Base-by-base conservation (phyloP, 129 eudicot species). In the Rutidosis leptorrhynchoides region DNA sequence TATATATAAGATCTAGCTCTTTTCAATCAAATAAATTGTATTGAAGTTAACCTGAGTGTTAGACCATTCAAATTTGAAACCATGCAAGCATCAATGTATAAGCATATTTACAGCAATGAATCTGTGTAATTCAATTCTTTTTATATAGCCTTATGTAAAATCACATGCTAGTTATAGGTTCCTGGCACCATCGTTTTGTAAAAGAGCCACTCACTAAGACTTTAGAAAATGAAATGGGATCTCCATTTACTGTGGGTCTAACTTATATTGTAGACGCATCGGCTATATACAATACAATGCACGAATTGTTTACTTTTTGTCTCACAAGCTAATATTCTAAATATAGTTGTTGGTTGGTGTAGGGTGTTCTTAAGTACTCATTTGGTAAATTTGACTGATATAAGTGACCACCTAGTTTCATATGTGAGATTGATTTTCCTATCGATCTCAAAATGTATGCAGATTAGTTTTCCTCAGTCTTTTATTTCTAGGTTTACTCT, bases 401-500 rank as follows among this genome's bases (percentile, higher is more conserved):
- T 70, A 11, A 26, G 4, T n/a, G 19, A 58, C 43, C 66, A 58
- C 46, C 22, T 43, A 49, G 43, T 43, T 40, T 70, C 59, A 58
- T 45, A 19, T 70, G 43, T 43, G 49, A 45, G 42, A 22, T 51
- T 46, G 11, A 48, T 14, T 61, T 60, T 37, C 28, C 17, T 40
- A 8, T 28, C 4, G 7, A 52, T 37, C 9, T 19, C 6, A 52
- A 62, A 64, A 55, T 19, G 52, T 56, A 21, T 9, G 29, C 52
- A 3, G 15, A 1, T n/a, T 58, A 58, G 1, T 3, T 2, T n/a
- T 11, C 23, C 66, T 57, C 45, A 2, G 53, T 67, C 57, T 59
- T 54, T 59, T 75, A 58, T 33, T 46, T 35, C 11, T 53, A 60
- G 37, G 64, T 23, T 19, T 64, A 57, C 20, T 67, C 59, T 32